Conservation (phyloP, 345 rosid species). For the Zanthoxylum bungeanum region DNA sequence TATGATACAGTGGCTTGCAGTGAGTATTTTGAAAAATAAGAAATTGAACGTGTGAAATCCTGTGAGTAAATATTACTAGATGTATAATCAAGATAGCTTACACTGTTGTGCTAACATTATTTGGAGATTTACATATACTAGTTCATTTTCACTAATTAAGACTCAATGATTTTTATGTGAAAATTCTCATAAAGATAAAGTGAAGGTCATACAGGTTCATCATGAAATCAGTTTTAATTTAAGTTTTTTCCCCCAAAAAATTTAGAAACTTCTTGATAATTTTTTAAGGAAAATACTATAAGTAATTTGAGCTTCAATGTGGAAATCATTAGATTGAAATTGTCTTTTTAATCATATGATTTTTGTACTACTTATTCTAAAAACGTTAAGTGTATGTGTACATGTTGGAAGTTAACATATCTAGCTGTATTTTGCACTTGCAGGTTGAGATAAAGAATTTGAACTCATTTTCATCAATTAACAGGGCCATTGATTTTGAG, state of each 20-base stretch:
- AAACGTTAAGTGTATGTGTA: background rate
- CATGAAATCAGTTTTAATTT: background rate
- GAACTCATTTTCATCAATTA: slow-evolving; percentile 85
- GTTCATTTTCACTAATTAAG: background rate
- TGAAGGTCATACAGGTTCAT: background rate
- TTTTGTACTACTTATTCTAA: background rate
- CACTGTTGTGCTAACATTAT: background rate
- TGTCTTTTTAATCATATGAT: background rate
- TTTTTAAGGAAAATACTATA: background rate
- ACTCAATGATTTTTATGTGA: background rate
- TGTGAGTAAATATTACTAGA: background rate
- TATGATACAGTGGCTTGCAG: background rate
- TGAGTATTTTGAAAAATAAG: background rate
- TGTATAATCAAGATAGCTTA: background rate
- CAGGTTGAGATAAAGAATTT: slow-evolving; percentile 96
- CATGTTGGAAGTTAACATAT: slow-evolving; percentile 18
- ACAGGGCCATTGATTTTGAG: slow-evolving; percentile 89
- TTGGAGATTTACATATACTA: background rate
- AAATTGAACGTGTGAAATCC: background rate
- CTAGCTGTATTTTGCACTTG: slow-evolving; percentile 14
- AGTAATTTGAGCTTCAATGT: background rate
- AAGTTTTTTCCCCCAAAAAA: background rate
- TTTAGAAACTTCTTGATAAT: background rate
- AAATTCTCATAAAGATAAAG: background rate
- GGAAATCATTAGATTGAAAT: background rate